Percentiles rank a stretch among this genome's conserved stretches.
phyloP scores from a whole-genome alignment of 495 filamentous ascomycete species.

The Aspergillus bridgeri region DNA sequence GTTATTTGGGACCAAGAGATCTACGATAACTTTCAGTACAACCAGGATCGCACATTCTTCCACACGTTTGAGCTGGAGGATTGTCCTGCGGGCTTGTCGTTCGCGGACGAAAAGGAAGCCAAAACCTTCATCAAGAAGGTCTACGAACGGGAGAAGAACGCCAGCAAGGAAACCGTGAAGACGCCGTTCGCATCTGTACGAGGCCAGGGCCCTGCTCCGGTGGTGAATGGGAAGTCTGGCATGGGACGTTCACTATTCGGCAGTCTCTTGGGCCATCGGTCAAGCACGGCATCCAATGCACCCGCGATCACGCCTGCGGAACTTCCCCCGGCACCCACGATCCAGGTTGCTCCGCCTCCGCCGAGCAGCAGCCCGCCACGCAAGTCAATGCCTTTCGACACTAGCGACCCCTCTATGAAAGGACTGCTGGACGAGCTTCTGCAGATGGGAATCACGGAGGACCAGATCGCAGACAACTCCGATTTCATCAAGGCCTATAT shows the following conservation, averaged over 20 bases:
- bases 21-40: conserved; percentile 90
- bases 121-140: conserved; percentile 93
- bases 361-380: conserved; percentile 28
- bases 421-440: conserved; percentile 78
- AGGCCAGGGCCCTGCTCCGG: conserved; percentile 42
- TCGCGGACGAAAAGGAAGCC: conserved; percentile 94
- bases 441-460: conserved; percentile 85
- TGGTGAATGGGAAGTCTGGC: conserved; percentile 47
- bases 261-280: conserved; percentile 68
- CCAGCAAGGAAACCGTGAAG: conserved; percentile 74
- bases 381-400: conserved; percentile 69
- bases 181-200: conserved; percentile 69
- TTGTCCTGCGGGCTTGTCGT: conserved; percentile 84
- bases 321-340: conserved; percentile 42
- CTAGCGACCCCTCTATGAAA: conserved; percentile 78
- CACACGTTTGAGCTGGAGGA: conserved; percentile 94
- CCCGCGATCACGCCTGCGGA: conserved; percentile 43
- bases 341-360: conserved; percentile 47
- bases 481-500: conserved; percentile 95
- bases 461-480: conserved; percentile 86
- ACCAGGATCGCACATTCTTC: conserved; percentile 95
- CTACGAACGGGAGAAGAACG: conserved; percentile 89
- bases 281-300: conserved; percentile 54
- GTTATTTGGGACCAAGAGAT: conserved; percentile 99
- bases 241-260: conserved; percentile 56